phyloP scores from a whole-genome alignment of 371 early-diverging fungal genomes.

The Vavraia culicis region DNA sequence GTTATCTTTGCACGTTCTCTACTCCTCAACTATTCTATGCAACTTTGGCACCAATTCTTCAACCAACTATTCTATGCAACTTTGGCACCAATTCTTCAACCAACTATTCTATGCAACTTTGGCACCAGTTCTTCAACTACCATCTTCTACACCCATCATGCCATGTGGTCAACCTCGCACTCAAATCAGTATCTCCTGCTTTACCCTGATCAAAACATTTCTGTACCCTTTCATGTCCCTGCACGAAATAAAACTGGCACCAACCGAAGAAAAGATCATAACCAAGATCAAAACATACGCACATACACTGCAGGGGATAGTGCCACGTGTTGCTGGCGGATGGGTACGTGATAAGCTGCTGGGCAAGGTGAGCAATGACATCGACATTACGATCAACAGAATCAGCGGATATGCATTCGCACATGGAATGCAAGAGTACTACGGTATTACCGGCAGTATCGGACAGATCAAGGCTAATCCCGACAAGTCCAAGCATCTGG shows the following conservation, averaged over 20 bases:
- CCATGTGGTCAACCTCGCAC: no score
- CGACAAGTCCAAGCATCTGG: conserved; percentile 84
- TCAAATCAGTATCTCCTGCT: no score
- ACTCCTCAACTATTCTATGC: no score
- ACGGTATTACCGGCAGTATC: conserved; percentile 40
- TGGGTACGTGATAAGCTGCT: conserved; percentile 53
- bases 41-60: no score
- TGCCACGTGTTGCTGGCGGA: conserved; percentile 41
- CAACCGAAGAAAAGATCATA: conserved; percentile 10
- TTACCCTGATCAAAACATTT: background rate
- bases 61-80: no score
- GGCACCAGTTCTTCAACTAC: no score
- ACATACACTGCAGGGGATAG: conserved; percentile 1
- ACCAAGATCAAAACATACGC: conserved; percentile 14
- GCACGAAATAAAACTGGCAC: background rate
- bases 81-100: no score
- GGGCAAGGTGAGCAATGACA: conserved; percentile 61
- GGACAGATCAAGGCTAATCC: conserved; percentile 72
- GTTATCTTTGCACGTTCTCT: no score
- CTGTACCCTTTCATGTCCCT: no score
- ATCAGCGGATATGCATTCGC: conserved; percentile 87
- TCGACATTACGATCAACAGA: conserved; percentile 77
- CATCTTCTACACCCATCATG: no score
- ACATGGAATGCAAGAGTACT: conserved; percentile 45
- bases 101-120: no score